phyloP scores from a whole-genome alignment of 108 stramenopile species.

The Hondaea fermentalgiana region DNA sequence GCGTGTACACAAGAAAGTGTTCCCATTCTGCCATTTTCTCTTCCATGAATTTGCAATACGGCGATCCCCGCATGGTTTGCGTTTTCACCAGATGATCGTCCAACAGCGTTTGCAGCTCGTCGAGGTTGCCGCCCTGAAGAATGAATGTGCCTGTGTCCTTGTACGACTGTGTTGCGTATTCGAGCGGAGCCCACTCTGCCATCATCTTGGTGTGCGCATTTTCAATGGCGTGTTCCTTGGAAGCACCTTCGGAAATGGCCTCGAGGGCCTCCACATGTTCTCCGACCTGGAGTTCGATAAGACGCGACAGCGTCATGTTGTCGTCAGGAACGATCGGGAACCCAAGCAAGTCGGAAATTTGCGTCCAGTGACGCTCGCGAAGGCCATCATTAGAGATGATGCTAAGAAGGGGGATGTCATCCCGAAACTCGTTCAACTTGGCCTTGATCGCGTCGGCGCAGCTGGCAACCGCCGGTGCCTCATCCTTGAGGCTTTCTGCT shows the following conservation, averaged over 20 bases:
- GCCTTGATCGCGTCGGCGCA: not conserved
- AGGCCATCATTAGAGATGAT: conserved; percentile 50
- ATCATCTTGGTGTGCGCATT: conserved; percentile 54
- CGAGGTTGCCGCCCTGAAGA: conserved; percentile 35
- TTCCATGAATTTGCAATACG: conserved; percentile 46
- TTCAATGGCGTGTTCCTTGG: conserved; percentile 56
- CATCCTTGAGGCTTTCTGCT: conserved; percentile 38
- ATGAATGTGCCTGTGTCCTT: conserved; percentile 52
- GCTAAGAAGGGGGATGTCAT: conserved; percentile 45
- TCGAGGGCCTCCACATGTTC: conserved; percentile 33
- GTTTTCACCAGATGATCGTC: conserved; percentile 59
- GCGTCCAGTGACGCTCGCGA: conserved; percentile 55
- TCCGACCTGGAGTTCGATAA: conserved; percentile 39
- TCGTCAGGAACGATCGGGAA: conserved; percentile 38
- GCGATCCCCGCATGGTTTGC: conserved; percentile 54
- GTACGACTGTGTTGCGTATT: conserved; percentile 48
- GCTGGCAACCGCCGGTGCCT: conserved; percentile 28
- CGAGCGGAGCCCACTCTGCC: conserved; percentile 44
- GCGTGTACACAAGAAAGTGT: conserved; percentile 39
- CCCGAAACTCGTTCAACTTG: conserved; percentile 36
- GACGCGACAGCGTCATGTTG: conserved; percentile 3
- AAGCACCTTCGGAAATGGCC: conserved; percentile 53
- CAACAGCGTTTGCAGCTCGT: conserved; percentile 51
- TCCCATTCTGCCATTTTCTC: conserved; percentile 39
- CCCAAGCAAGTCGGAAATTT: conserved; percentile 30